A percentile compares a stretch with the other conserved stretches of the same genome.
These are phyloP conservation scores for Papiliotrema nemorosa DNA, from an alignment of 1,284 basidiomycete species.

Conservation along the genomic window DNA sequence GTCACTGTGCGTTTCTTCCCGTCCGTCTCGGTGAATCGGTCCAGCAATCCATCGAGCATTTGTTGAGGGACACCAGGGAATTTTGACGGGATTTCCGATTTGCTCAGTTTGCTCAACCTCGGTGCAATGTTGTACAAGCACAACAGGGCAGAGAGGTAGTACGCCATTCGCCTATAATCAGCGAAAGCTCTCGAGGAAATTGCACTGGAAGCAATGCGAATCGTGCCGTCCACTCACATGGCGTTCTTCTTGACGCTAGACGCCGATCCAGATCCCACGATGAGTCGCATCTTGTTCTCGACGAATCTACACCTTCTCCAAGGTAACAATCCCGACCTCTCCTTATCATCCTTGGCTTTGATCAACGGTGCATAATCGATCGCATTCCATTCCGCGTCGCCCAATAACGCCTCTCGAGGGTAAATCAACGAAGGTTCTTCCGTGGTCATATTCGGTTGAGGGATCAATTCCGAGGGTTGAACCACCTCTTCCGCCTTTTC, in stretches of 20 bases:
- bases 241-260: background rate
- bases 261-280: background rate
- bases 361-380: conserved; percentile 50
- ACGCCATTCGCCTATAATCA: conserved; percentile 61
- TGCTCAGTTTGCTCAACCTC: conserved; percentile 18
- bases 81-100: conserved; percentile 54
- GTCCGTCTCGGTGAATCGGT: conserved; percentile 70
- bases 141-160: conserved; percentile 75
- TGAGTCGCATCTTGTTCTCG: conserved; percentile 33
- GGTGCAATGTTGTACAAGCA: conserved; percentile 58
- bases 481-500: conserved; percentile 54
- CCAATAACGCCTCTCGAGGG: conserved; percentile 67
- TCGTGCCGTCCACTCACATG: conserved; percentile 5
- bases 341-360: conserved; percentile 58
- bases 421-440: conserved; percentile 69
- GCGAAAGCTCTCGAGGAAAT: background rate
- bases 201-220: no score
- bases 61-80: conserved; percentile 60
- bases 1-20: conserved; percentile 63
- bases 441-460: conserved; percentile 65
- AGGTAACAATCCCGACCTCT: conserved; percentile 60
- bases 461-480: conserved; percentile 57
- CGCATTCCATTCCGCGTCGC: conserved; percentile 59
- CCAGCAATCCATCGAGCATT: conserved; percentile 69
- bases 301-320: conserved; percentile 66